Evolutionary conservation across 495 filamentous ascomycete genomes (phyloP).

Genomic region (Annulohypoxylon bovei): DNA sequence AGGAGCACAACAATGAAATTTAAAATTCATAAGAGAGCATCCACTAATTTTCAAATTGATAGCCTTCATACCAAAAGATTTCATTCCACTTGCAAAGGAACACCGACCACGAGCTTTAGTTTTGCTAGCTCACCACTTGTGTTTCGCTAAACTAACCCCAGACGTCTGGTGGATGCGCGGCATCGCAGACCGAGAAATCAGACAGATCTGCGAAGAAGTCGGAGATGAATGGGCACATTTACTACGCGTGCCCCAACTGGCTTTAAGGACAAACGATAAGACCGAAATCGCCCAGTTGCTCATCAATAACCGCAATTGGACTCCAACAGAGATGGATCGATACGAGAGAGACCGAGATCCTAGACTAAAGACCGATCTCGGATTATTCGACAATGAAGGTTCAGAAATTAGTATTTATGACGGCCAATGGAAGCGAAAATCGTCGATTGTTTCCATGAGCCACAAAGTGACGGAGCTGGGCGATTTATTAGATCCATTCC

Average conservation of each 20-base stretch:
- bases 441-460: neutral
- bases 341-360: slow-evolving; percentile 37
- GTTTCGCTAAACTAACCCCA: slow-evolving; percentile 51
- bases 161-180: slow-evolving; percentile 58
- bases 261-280: slow-evolving; percentile 31
- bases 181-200: slow-evolving; percentile 52
- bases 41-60: slow-evolving; percentile 51
- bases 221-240: slow-evolving; percentile 49
- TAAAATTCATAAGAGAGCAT: neutral
- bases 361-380: slow-evolving; percentile 30
- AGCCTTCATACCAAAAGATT: slow-evolving; percentile 60
- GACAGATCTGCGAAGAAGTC: slow-evolving; percentile 49
- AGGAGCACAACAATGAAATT: no score
- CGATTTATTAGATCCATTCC: slow-evolving; percentile 9
- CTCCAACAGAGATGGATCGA: slow-evolving; percentile 33
- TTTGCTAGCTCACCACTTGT: slow-evolving; percentile 59
- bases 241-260: slow-evolving; percentile 49
- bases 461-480: neutral
- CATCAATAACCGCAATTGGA: slow-evolving; percentile 51
- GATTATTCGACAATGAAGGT: slow-evolving; percentile 28
- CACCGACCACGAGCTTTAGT: slow-evolving; percentile 64
- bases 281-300: slow-evolving; percentile 47
- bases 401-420: slow-evolving; percentile 28
- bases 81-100: slow-evolving; percentile 60
- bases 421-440: slow-evolving; percentile 31